Evolutionary conservation across 2,329 filamentous ascomycete species (phyloP), one percentile per base, ranked within the genome.

Genomic region (Metarhizium robertsii): DNA sequence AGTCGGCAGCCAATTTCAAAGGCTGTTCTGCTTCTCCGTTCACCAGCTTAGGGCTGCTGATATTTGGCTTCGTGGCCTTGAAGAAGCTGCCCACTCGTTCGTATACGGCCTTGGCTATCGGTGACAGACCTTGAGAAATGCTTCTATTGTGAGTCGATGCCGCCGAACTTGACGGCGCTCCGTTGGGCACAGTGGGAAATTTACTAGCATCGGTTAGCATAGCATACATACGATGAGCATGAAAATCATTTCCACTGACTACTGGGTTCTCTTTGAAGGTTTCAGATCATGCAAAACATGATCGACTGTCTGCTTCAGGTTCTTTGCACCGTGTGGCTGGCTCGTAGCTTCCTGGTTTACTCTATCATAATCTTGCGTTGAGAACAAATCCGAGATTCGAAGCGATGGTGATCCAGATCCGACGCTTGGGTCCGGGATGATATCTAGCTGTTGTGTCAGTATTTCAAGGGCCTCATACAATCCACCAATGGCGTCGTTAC

Each of bases 261-360:
- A 89, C 64, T 86, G 74, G 10, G 87, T 86, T 59, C 88, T 75
- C 58, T 85, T 84, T n/a, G 85, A 80, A 2, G 84, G 80, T 65
- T 85, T 84, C 55, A 96, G 71, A 45, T 95, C 79, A 59, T 85
- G 83, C 56, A 89, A 81, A 34, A 96, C 76, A 67, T 92, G 85
- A 62, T 87, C 80, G 49, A 92, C 77, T 11, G 85, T 86, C 62
- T 86, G 83, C 62, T 88, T 85, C 50, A 92, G 74, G 60, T 83
- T 81, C 65, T 81, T 80, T 20, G 87, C 85, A 34, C 78, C 77
- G 47, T 80, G 78, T 50, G 77, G 74, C 29, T 81, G 72, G 58
- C 75, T 79, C 45, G 76, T 72, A 57, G 86, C 84, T 67, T 92
- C 88, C 60, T 77, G 76, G 65, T 94, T 91, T 50, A 96, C 73